Evolutionary conservation across 2,329 filamentous ascomycete species (phyloP).

Genomic region (Botryotinia calthae): DNA sequence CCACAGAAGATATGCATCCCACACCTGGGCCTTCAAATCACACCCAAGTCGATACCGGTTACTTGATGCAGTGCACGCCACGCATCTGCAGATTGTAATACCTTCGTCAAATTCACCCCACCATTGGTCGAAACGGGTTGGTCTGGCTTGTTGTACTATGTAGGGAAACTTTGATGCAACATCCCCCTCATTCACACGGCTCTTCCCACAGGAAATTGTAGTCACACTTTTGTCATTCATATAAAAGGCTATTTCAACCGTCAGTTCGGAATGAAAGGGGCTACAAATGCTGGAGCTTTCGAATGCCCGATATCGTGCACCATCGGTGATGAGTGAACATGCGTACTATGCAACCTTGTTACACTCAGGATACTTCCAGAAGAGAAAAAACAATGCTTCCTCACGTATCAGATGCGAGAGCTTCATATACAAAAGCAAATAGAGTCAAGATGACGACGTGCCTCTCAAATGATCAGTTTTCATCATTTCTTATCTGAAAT

Average conservation of each 20-base stretch:
- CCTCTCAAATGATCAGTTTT: neutral
- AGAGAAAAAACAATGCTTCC: neutral
- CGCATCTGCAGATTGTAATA: neutral
- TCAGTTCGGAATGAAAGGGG: neutral
- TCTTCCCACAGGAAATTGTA: neutral
- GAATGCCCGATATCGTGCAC: neutral
- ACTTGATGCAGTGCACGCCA: conserved; percentile 6
- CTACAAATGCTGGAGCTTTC: neutral
- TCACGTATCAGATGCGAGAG: neutral
- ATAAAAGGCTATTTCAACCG: neutral
- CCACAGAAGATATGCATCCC: neutral
- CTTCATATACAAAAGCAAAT: neutral
- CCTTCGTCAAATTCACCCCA: neutral
- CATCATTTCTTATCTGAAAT: neutral
- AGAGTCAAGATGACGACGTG: neutral
- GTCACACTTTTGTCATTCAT: conserved; percentile 5
- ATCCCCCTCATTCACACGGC: conserved; percentile 7
- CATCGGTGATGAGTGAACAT: neutral
- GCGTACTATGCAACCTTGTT: neutral
- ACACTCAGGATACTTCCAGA: neutral
- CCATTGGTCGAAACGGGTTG: neutral
- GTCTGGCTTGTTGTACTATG: neutral
- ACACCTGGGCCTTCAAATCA: neutral
- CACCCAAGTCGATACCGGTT: neutral
- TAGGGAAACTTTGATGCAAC: neutral